phyloP scores from a whole-genome alignment of 441 rosid genomes.

The Aquilaria agallochum region DNA sequence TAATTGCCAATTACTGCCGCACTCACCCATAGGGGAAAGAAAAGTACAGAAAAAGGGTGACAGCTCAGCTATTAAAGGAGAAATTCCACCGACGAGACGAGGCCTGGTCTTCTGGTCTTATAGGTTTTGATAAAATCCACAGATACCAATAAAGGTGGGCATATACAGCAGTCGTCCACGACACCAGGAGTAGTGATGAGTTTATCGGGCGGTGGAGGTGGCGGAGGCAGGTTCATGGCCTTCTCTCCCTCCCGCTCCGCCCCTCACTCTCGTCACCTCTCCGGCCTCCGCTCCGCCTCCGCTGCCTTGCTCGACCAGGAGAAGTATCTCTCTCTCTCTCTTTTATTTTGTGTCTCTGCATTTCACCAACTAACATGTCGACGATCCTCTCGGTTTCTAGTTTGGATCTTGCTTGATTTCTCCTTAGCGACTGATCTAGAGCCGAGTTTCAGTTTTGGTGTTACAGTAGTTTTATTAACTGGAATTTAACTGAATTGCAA shows the following conservation, averaged over 20 bases:
- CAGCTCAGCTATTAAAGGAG: not conserved
- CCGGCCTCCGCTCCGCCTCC: slow-evolving; percentile 54
- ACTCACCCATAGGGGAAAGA: too few species aligned
- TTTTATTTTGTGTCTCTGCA: not conserved
- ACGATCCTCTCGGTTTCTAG: not conserved
- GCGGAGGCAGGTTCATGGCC: slow-evolving; percentile 51
- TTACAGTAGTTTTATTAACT: not conserved
- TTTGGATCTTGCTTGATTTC: not conserved
- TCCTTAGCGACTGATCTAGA: slow-evolving; percentile 3
- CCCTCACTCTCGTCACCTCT: slow-evolving; percentile 62
- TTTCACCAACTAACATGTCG: not conserved
- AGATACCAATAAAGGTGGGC: not conserved
- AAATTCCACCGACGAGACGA: slow-evolving; percentile 29
- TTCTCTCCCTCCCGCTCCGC: slow-evolving; percentile 76
- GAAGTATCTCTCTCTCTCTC: slow-evolving; percentile 30
- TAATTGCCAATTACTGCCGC: too few species aligned
- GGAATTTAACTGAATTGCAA: slow-evolving; percentile 1
- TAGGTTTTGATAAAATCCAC: not conserved
- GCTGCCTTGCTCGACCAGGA: slow-evolving; percentile 55
- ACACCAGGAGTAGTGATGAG: slow-evolving; percentile 23
- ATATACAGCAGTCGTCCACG: not conserved
- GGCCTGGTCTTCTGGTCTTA: not conserved
- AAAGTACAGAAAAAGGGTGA: not conserved
- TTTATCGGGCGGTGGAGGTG: slow-evolving; percentile 32
- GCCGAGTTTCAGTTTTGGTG: not conserved